These are phyloP conservation scores for Azolla pinnata DNA, from an alignment of 75 land plant genomes.

Conservation along the genomic window DNA sequence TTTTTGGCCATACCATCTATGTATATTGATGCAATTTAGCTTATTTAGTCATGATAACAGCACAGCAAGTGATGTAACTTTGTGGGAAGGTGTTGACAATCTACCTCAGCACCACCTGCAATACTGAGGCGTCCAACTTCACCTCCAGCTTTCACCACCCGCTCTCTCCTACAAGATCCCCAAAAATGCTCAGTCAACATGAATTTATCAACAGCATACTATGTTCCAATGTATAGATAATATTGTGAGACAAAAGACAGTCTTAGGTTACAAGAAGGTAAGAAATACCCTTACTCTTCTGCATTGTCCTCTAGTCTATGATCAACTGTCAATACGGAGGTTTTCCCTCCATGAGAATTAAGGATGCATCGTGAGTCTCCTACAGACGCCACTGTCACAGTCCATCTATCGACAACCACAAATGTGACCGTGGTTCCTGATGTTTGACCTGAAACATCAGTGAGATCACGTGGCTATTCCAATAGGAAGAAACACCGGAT, in stretches of 20 bases:
- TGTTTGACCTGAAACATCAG: slow-evolving; percentile 51
- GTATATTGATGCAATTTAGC: not conserved
- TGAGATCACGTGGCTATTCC: not conserved
- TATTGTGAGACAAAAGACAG: not conserved
- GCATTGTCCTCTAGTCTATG: slow-evolving; percentile 78
- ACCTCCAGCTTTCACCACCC: slow-evolving; percentile 84
- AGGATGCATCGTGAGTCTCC: slow-evolving; percentile 90
- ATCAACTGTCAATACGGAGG: slow-evolving; percentile 74
- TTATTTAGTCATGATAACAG: not conserved
- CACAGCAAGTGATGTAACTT: not conserved
- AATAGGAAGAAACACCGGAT: not conserved
- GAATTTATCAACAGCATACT: not conserved
- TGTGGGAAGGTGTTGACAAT: not conserved
- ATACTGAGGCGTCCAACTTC: slow-evolving; percentile 81
- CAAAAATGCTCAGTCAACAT: not conserved
- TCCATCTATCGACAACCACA: slow-evolving; percentile 83
- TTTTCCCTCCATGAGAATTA: slow-evolving; percentile 62
- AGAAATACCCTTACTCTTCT: slow-evolving; percentile 75
- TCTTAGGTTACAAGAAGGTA: not conserved
- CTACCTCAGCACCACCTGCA: slow-evolving; percentile 74
- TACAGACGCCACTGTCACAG: slow-evolving; percentile 88
- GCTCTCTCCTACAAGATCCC: slow-evolving; percentile 51
- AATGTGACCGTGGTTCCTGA: slow-evolving; percentile 91
- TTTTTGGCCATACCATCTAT: not conserved
- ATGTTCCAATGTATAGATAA: no score